Conservation (phyloP, 768 basidiomycete species). For the Tylopilus subfusipes region DNA sequence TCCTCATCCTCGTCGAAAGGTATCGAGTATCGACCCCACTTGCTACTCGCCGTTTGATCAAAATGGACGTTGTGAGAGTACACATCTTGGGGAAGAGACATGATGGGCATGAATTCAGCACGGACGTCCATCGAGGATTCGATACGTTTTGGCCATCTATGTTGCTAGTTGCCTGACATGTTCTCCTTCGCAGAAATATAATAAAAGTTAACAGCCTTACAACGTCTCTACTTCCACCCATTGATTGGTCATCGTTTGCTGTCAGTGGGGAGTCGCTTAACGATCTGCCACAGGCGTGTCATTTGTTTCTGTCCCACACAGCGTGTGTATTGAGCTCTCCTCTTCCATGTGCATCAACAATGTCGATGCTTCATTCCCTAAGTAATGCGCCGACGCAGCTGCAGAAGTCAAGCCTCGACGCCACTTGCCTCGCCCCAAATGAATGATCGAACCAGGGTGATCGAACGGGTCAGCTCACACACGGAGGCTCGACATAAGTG, state of each 20-base stretch:
- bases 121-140: slow-evolving; percentile 2
- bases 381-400: no score
- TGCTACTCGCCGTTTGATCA: slow-evolving; percentile 7
- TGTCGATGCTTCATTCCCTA: no score
- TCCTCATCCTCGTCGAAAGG: background rate
- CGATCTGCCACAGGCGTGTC: background rate
- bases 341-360: no score
- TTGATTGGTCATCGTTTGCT: background rate
- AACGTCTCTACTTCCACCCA: background rate
- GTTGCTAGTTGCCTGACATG: slow-evolving; percentile 13
- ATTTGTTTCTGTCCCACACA: background rate
- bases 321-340: background rate
- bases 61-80: slow-evolving; percentile 8
- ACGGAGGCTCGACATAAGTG: no score
- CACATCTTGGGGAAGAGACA: slow-evolving; percentile 3
- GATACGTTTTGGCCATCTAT: slow-evolving; percentile 6
- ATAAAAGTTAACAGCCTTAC: background rate
- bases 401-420: no score
- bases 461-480: no score
- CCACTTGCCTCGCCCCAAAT: no score
- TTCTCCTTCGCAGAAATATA: background rate
- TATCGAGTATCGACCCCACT: background rate
- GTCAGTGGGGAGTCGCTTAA: background rate
- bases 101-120: slow-evolving; percentile 11
- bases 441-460: no score